Percentiles rank a stretch among this genome's conserved stretches.
These are phyloP conservation scores for Eragrostis curvula DNA, from an alignment of 176 grass and related monocot genomes.

Conservation along the genomic window DNA sequence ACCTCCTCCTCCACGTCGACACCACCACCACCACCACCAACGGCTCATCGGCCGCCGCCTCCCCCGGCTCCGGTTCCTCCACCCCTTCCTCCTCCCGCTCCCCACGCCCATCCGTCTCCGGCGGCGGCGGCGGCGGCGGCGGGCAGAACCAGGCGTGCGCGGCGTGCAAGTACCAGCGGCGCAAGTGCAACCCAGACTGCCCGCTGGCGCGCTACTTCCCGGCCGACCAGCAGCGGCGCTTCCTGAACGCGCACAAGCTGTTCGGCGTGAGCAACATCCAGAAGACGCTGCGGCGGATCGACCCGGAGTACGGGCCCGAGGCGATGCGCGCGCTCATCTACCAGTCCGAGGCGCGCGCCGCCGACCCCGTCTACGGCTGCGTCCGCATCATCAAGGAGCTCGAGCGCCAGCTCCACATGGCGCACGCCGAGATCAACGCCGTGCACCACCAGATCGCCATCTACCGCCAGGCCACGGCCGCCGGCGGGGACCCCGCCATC, in stretches of 20 bases:
- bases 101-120: background rate
- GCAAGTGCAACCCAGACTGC: slow-evolving; percentile 66
- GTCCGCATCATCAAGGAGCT: background rate
- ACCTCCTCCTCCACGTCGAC: slow-evolving; percentile 6
- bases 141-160: slow-evolving; percentile 61
- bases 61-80: slow-evolving; percentile 23
- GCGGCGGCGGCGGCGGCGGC: background rate
- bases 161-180: slow-evolving; percentile 68
- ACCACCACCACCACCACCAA: too few species aligned
- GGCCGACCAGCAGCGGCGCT: slow-evolving; percentile 58
- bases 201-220: slow-evolving; percentile 69
- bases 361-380: slow-evolving; percentile 51
- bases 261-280: slow-evolving; percentile 70
- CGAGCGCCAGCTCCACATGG: background rate
- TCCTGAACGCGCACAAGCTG: slow-evolving; percentile 60
- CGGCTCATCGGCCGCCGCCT: background rate
- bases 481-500: background rate
- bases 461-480: slow-evolving; percentile 17
- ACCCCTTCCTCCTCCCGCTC: background rate
- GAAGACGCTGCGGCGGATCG: slow-evolving; percentile 31
- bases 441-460: background rate
- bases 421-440: background rate
- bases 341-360: slow-evolving; percentile 51
- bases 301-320: slow-evolving; percentile 21
- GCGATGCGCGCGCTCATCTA: slow-evolving; percentile 60